These are phyloP conservation scores for Saccharomycopsis fibuligera DNA, from an alignment of 805 yeast species.

Conservation along the genomic window DNA sequence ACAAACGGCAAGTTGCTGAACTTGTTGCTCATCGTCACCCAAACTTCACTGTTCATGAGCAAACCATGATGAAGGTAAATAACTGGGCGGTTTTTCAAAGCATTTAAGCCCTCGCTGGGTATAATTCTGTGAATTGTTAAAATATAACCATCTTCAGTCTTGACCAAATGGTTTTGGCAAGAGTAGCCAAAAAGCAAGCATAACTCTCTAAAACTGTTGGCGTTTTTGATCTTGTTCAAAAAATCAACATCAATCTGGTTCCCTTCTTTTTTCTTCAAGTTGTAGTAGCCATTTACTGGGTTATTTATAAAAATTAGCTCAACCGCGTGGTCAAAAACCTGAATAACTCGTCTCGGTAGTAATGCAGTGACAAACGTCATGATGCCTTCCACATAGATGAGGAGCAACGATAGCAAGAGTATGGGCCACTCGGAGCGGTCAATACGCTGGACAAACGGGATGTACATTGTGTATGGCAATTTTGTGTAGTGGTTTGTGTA, in stretches of 20 bases:
- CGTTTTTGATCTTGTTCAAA: slow-evolving; percentile 33
- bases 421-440: slow-evolving; percentile 45
- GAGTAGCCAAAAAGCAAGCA: slow-evolving; percentile 62
- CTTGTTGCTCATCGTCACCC: slow-evolving; percentile 43
- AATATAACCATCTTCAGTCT: slow-evolving; percentile 63
- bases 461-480: no score
- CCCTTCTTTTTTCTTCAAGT: not conserved
- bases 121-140: slow-evolving; percentile 58
- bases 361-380: slow-evolving; percentile 38
- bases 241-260: not conserved
- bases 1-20: slow-evolving; percentile 62
- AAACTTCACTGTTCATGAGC: slow-evolving; percentile 73
- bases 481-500: no score
- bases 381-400: slow-evolving; percentile 46
- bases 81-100: slow-evolving; percentile 67
- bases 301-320: slow-evolving; percentile 20
- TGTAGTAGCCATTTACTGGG: slow-evolving; percentile 12
- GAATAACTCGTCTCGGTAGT: slow-evolving; percentile 39
- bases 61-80: slow-evolving; percentile 82
- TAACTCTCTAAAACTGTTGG: slow-evolving; percentile 56
- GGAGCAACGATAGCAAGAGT: slow-evolving; percentile 35
- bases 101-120: slow-evolving; percentile 59
- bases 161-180: slow-evolving; percentile 68
- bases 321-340: slow-evolving; percentile 29
- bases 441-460: slow-evolving; percentile 43